phyloP scores from a whole-genome alignment of 768 basidiomycete genomes.

The Crucibulum laeve region DNA sequence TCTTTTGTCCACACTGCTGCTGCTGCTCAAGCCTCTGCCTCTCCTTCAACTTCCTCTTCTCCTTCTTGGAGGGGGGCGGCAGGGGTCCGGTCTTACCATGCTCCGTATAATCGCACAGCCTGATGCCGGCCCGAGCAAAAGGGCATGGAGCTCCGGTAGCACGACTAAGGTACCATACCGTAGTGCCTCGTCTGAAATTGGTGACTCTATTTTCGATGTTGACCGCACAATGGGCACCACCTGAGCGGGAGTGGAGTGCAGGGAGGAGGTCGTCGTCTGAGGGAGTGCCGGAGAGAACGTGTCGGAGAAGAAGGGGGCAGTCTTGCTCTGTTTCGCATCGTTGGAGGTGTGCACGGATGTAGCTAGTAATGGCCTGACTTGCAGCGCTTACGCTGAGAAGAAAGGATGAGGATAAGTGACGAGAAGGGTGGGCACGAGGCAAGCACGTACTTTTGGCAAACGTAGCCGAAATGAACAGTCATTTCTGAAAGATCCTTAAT shows the following conservation, averaged over 20 bases:
- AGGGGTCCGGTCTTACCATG: constrained; percentile 32
- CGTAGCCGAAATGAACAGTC: constrained; percentile 57
- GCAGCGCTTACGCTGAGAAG: constrained; percentile 64
- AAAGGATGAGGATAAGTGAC: constrained; percentile 10
- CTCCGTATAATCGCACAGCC: constrained; percentile 63
- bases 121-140: constrained; percentile 69
- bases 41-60: constrained; percentile 21
- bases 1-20: constrained; percentile 34
- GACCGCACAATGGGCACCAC: constrained; percentile 53
- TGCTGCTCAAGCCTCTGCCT: constrained; percentile 18
- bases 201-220: constrained; percentile 45
- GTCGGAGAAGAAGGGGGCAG: constrained; percentile 69
- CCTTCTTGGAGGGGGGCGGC: constrained; percentile 14
- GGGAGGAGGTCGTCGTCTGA: constrained; percentile 72
- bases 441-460: constrained; percentile 65
- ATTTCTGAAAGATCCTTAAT: constrained; percentile 82
- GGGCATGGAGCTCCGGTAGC: constrained; percentile 75
- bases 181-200: constrained; percentile 74
- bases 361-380: constrained; percentile 80
- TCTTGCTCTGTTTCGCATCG: constrained; percentile 71
- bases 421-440: constrained; percentile 6
- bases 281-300: constrained; percentile 65
- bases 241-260: constrained; percentile 64
- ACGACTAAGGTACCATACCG: constrained; percentile 77
- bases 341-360: constrained; percentile 67